These are phyloP conservation scores for Candida endomychidarum DNA, from an alignment of 805 yeast species.

Conservation along the genomic window DNA sequence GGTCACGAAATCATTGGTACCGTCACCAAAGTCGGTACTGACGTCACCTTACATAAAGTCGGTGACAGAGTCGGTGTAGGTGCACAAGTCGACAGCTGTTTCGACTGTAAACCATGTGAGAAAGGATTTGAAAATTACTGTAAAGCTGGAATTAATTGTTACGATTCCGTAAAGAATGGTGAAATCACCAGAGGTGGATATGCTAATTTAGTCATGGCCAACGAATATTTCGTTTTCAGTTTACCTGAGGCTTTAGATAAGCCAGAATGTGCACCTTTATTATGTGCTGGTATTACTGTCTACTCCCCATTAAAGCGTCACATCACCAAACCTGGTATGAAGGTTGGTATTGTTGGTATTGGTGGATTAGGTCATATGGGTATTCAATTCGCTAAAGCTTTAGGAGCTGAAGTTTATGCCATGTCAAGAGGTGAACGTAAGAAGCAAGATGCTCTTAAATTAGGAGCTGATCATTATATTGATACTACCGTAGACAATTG, in stretches of 20 bases:
- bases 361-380: slow-evolving; percentile 71
- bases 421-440: slow-evolving; percentile 52
- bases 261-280: slow-evolving; percentile 49
- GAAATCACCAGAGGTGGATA: slow-evolving; percentile 49
- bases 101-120: slow-evolving; percentile 57
- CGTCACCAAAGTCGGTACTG: slow-evolving; percentile 57
- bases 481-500: slow-evolving; percentile 45
- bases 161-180: slow-evolving; percentile 42
- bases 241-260: slow-evolving; percentile 47
- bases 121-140: slow-evolving; percentile 50
- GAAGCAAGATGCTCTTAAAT: slow-evolving; percentile 49
- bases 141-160: slow-evolving; percentile 47
- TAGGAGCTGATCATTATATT: slow-evolving; percentile 57
- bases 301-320: slow-evolving; percentile 45
- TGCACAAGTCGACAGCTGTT: slow-evolving; percentile 64
- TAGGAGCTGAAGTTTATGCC: slow-evolving; percentile 64
- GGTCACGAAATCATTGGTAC: slow-evolving; percentile 71
- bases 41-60: slow-evolving; percentile 49
- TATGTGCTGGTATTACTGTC: slow-evolving; percentile 59
- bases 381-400: slow-evolving; percentile 55
- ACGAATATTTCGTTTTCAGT: slow-evolving; percentile 45
- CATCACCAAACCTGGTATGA: slow-evolving; percentile 31
- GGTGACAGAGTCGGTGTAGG: slow-evolving; percentile 86
- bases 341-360: slow-evolving; percentile 60
- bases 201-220: slow-evolving; percentile 45